Evolutionary conservation across 2,329 filamentous ascomycete species (phyloP).

Genomic region (Ampelomyces quisqualis): DNA sequence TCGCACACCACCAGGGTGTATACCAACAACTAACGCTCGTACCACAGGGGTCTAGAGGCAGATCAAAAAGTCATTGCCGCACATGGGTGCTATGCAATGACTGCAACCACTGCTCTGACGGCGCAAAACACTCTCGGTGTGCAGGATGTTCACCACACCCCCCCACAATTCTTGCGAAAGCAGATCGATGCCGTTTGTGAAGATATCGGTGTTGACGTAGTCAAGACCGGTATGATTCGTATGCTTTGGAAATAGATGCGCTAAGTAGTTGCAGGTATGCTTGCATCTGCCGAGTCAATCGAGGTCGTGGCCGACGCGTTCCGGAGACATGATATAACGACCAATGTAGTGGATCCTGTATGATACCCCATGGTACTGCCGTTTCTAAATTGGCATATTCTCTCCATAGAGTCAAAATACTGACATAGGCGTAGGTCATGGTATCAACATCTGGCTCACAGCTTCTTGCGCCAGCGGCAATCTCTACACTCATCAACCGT

Average conservation of each 20-base stretch:
- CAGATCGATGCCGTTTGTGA: constrained; percentile 82
- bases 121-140: constrained; percentile 91
- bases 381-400: too few relatives aligned
- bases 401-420: too few relatives aligned
- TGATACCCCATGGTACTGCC: too few relatives aligned
- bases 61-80: constrained; percentile 93
- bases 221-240: constrained; percentile 73
- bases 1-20: constrained; percentile 11
- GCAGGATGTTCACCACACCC: constrained; percentile 74
- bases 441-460: constrained; percentile 76
- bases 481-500: constrained; percentile 58
- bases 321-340: constrained; percentile 56
- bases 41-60: constrained; percentile 79
- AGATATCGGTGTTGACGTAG: constrained; percentile 83
- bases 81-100: constrained; percentile 94
- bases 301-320: constrained; percentile 67
- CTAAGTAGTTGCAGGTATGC: constrained; percentile 64
- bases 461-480: constrained; percentile 66
- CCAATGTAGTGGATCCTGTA: constrained; percentile 75
- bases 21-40: constrained; percentile 17
- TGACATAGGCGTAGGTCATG: constrained; percentile 65
- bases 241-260: not conserved
- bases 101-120: constrained; percentile 91
- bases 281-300: constrained; percentile 71
- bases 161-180: constrained; percentile 74